Conservation (phyloP, 2,329 filamentous ascomycete genomes). For the Epichloe uncinata region DNA sequence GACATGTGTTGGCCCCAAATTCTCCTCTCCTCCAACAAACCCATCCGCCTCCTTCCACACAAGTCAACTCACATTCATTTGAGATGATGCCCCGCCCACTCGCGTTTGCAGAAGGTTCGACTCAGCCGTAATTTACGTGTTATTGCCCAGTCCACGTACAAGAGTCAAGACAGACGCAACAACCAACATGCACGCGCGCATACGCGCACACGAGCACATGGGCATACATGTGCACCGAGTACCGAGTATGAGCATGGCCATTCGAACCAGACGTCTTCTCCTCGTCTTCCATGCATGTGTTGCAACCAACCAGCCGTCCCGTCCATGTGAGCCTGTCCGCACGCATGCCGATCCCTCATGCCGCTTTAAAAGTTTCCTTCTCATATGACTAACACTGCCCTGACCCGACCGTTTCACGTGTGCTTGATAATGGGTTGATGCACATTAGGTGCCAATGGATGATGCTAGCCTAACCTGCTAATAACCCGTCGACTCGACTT, state of each 20-base stretch:
- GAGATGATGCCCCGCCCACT: background rate
- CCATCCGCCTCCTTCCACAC: too few species aligned
- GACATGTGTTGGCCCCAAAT: too few species aligned
- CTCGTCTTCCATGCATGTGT: too few species aligned
- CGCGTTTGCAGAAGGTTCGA: background rate
- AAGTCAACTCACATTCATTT: too few species aligned
- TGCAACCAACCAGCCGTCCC: background rate
- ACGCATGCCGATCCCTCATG: background rate
- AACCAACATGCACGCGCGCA: background rate
- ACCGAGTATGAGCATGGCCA: background rate
- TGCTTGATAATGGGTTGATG: background rate
- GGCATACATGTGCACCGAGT: too few species aligned
- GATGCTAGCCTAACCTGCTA: background rate
- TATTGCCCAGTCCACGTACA: background rate
- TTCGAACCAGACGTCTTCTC: too few species aligned
- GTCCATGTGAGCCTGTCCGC: background rate
- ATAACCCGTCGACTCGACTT: too few species aligned
- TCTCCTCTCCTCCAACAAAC: too few species aligned
- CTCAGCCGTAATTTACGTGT: background rate
- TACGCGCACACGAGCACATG: too few species aligned
- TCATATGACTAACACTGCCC: background rate
- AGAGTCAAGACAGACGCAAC: background rate
- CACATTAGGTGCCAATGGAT: background rate
- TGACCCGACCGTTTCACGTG: background rate
- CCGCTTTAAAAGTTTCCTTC: too few species aligned